Conservation (phyloP, 441 rosid species). For the Monsonia emarginata region DNA sequence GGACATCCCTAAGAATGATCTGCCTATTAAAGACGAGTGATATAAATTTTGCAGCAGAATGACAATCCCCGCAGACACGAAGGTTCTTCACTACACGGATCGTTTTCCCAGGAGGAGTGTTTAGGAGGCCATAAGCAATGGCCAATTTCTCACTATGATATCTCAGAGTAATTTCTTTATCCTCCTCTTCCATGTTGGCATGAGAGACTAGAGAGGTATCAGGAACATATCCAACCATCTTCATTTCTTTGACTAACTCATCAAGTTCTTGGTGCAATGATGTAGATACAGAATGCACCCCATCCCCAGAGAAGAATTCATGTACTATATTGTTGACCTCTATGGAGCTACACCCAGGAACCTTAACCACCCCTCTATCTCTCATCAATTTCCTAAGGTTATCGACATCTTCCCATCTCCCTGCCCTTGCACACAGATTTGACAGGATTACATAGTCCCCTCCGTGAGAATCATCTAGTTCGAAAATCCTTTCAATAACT, state of each 20-base stretch:
- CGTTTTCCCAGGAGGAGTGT: slow-evolving; percentile 41
- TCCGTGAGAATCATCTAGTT: slow-evolving; percentile 57
- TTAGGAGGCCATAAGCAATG: slow-evolving; percentile 42
- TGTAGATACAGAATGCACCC: slow-evolving; percentile 28
- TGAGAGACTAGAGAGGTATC: slow-evolving; percentile 48
- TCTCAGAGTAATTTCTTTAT: slow-evolving; percentile 40
- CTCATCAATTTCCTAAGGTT: slow-evolving; percentile 47
- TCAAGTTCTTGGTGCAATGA: slow-evolving; percentile 34
- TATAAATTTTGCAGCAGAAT: slow-evolving; percentile 48
- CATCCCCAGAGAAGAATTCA: slow-evolving; percentile 78
- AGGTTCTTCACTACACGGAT: slow-evolving; percentile 55
- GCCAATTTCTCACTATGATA: slow-evolving; percentile 63
- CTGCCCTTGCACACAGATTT: slow-evolving; percentile 57
- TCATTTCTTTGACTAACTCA: slow-evolving; percentile 43
- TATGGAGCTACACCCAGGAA: slow-evolving; percentile 75
- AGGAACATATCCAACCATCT: slow-evolving; percentile 51
- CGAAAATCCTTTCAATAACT: slow-evolving; percentile 42
- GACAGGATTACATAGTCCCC: slow-evolving; percentile 72
- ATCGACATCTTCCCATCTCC: slow-evolving; percentile 60
- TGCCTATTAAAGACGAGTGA: slow-evolving; percentile 39
- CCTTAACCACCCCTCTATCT: slow-evolving; percentile 43
- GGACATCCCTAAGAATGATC: slow-evolving; percentile 55
- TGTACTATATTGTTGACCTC: slow-evolving; percentile 58
- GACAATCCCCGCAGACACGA: slow-evolving; percentile 56
- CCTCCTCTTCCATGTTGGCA: slow-evolving; percentile 36